These are phyloP conservation scores for Polygonum maritimum DNA, from an alignment of 148 eudicot species.

Conservation along the genomic window DNA sequence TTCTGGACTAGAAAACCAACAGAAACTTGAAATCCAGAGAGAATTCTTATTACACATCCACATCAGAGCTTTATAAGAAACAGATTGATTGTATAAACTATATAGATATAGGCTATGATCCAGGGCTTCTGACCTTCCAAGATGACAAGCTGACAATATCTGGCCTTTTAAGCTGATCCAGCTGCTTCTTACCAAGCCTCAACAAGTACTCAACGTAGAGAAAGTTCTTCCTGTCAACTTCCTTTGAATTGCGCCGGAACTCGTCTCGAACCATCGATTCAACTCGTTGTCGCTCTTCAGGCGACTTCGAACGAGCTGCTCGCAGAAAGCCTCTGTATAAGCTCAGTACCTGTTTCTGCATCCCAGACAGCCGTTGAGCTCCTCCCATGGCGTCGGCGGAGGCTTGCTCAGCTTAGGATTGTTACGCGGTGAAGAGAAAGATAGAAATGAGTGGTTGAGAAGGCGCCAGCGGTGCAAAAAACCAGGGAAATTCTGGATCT, in stretches of 20 bases:
- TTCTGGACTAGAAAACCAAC: neutral
- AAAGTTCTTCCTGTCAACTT: slow-evolving; percentile 79
- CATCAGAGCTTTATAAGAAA: neutral
- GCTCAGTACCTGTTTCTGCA: slow-evolving; percentile 85
- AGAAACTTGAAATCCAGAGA: neutral
- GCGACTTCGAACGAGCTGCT: slow-evolving; percentile 65
- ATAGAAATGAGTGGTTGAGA: too few species aligned
- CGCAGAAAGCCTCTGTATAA: slow-evolving; percentile 76
- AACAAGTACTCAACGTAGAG: slow-evolving; percentile 69
- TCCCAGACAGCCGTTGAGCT: slow-evolving; percentile 63
- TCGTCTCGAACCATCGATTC: slow-evolving; percentile 64
- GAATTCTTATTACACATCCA: neutral
- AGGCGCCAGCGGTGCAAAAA: too few species aligned
- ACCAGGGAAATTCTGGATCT: too few species aligned
- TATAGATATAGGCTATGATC: neutral
- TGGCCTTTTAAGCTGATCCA: slow-evolving; percentile 75
- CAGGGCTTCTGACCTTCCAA: slow-evolving; percentile 23
- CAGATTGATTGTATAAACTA: neutral
- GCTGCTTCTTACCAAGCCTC: slow-evolving; percentile 77
- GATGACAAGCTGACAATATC: slow-evolving; percentile 58
- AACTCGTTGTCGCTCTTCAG: slow-evolving; percentile 51
- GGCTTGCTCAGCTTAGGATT: neutral
- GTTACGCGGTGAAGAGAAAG: neutral
- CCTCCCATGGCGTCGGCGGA: slow-evolving; percentile 21
- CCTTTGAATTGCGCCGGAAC: slow-evolving; percentile 59